These are phyloP conservation scores for Boletus subparvulus DNA, from an alignment of 768 basidiomycete species.

Conservation along the genomic window DNA sequence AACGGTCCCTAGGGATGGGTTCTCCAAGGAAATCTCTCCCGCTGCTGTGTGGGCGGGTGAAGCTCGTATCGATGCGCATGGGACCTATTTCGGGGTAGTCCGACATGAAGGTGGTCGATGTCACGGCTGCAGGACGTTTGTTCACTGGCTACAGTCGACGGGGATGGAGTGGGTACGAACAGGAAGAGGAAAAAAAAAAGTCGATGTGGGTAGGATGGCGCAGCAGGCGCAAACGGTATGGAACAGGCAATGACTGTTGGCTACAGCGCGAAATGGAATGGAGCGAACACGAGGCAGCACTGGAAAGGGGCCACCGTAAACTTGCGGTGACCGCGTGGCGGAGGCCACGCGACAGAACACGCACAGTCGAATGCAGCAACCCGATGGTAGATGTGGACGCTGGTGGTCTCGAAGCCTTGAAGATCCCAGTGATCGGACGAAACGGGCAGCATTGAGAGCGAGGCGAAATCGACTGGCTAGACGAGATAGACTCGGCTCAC, in stretches of 20 bases:
- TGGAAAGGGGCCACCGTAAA: constrained; percentile 23
- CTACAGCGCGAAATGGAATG: constrained; percentile 18
- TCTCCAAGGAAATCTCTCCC: constrained; percentile 30
- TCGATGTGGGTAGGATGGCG: constrained; percentile 9
- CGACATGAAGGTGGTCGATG: constrained; percentile 16
- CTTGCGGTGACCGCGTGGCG: constrained; percentile 15
- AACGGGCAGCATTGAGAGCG: neutral
- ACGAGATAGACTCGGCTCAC: neutral
- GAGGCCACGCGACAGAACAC: constrained; percentile 15
- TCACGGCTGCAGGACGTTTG: neutral
- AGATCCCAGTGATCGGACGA: neutral
- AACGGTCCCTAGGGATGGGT: constrained; percentile 24
- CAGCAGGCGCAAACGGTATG: constrained; percentile 28
- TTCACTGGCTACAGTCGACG: neutral
- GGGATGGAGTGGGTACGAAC: neutral
- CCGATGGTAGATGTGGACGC: neutral
- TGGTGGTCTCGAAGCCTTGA: neutral
- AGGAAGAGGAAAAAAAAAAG: neutral
- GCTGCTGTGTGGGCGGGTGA: constrained; percentile 26
- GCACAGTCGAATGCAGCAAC: neutral
- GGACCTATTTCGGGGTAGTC: constrained; percentile 24
- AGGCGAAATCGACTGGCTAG: no score
- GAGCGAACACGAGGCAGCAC: constrained; percentile 32
- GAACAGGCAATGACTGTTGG: constrained; percentile 18
- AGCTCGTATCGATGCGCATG: constrained; percentile 33